Percentiles rank a stretch among this genome's conserved stretches.
phyloP scores from a whole-genome alignment of 2,329 filamentous ascomycete genomes.

The Alternaria sp. region DNA sequence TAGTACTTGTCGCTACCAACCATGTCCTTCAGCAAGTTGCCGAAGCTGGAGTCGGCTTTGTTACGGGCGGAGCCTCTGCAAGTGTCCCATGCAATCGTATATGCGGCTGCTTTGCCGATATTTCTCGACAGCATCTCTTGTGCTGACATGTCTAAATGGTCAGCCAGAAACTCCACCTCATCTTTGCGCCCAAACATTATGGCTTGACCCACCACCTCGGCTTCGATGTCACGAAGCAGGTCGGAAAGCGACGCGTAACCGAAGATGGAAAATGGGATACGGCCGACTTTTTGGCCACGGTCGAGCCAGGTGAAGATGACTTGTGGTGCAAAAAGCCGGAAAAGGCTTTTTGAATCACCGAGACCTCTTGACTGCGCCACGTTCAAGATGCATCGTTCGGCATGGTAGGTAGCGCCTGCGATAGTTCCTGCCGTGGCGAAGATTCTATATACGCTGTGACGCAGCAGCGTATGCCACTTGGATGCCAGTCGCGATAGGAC shows the following conservation, averaged over 20 bases:
- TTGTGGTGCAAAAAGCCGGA: constrained; percentile 84
- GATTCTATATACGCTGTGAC: constrained; percentile 88
- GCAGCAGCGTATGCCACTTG: constrained; percentile 82
- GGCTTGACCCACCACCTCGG: constrained; percentile 80
- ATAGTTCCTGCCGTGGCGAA: constrained; percentile 87
- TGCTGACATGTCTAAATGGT: constrained; percentile 40
- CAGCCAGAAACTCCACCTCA: constrained; percentile 66
- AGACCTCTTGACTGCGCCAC: constrained; percentile 73
- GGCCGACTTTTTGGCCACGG: constrained; percentile 57
- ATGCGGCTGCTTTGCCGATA: constrained; percentile 82
- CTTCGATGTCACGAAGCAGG: constrained; percentile 72
- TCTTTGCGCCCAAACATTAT: constrained; percentile 79
- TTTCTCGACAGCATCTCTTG: constrained; percentile 60
- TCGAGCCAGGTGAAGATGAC: constrained; percentile 91
- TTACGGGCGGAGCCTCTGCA: constrained; percentile 47
- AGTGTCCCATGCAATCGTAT: constrained; percentile 81
- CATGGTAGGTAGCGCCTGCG: constrained; percentile 69
- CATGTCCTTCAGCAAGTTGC: constrained; percentile 70
- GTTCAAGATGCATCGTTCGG: constrained; percentile 70
- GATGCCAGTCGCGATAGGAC: constrained; percentile 79
- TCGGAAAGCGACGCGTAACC: constrained; percentile 73
- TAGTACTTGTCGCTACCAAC: constrained; percentile 72
- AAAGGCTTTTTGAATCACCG: constrained; percentile 71
- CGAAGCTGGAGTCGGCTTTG: constrained; percentile 61
- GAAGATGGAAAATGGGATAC: constrained; percentile 86